Evolutionary conservation across 305 asterid genomes (phyloP), one percentile per base, ranked within the genome.

Genomic region (Stenogyne calaminthoides): DNA sequence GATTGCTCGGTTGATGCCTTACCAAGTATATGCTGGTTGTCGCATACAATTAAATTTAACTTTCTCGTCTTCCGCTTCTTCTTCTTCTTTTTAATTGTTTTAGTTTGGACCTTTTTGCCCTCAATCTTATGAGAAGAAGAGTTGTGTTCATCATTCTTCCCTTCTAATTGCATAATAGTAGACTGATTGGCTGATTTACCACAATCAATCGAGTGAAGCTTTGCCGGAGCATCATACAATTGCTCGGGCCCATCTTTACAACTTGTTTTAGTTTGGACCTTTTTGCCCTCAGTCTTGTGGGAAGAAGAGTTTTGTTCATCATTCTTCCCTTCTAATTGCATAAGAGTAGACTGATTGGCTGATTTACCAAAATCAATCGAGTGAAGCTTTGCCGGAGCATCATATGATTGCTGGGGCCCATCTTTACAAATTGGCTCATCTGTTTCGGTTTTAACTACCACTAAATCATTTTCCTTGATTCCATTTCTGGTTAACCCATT

Each of bases 201-300:
- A 32, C 36, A 32, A 32, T 32, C 36, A 32, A 32, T 32, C 36
- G 36, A 32, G 36, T 32, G 36, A 32, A 32, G 36, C 36, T 32
- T 32, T 32, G 36, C 36, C 36, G 7, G 36, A 32, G 36, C 36
- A 32, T 5, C 36, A 32, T 32, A 4, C 36, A 51, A 40, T 74
- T 46, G 69, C 36, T 16, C 32, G 2, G 68, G 64, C 51, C 64
- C 65, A 73, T 61, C 79, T 51, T 51, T 60, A 69, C 25, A 52
- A 70, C 58, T 40, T 10, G 12, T n/a, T n/a, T n/a, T n/a, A n/a
- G 3, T 25, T 25, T 11, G 63, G 37, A 18, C 40, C 32, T 64
- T 66, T 69, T 57, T 57, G 49, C 27, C 58, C 77, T 49, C 76
- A 15, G 71, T 64, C 70, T 61, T 71, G 9, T 64, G 63, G 55